Percentiles rank a stretch among this genome's conserved stretches.
Evolutionary conservation across 495 filamentous ascomycete genomes (phyloP).

Genomic region (Lasiosphaeriaceae sp.): DNA sequence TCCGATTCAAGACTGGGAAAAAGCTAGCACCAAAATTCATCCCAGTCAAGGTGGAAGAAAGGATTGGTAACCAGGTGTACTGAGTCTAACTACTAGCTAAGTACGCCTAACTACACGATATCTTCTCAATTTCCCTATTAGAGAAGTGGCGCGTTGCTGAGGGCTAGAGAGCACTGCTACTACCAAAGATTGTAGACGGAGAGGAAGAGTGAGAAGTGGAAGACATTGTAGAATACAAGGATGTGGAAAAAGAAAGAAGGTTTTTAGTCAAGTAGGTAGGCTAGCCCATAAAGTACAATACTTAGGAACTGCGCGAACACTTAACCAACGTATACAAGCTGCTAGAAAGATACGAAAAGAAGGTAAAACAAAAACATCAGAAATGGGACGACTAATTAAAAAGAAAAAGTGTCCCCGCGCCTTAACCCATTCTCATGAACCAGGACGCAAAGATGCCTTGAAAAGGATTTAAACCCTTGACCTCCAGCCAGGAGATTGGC

Average conservation of each 20-base stretch:
- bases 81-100: no score
- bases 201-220: no score
- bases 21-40: not conserved
- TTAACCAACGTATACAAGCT: not conserved
- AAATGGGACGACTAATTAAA: no score
- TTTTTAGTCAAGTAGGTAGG: not conserved
- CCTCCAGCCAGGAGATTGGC: no score
- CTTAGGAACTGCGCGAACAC: not conserved
- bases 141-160: not conserved
- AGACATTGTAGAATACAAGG: not conserved
- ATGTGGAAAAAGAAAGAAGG: not conserved
- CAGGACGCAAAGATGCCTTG: no score
- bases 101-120: not conserved
- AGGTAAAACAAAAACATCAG: no score
- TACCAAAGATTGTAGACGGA: not conserved
- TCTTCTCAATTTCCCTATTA: not conserved
- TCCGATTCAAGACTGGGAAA: not conserved
- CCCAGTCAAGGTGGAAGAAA: not conserved
- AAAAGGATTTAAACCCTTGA: no score
- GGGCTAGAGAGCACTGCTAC: not conserved
- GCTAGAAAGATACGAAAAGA: no score
- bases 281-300: no score
- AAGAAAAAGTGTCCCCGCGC: no score
- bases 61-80: not conserved
- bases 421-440: no score